Conservation (phyloP, 2,329 filamentous ascomycete genomes). For the Acarospora socialis region DNA sequence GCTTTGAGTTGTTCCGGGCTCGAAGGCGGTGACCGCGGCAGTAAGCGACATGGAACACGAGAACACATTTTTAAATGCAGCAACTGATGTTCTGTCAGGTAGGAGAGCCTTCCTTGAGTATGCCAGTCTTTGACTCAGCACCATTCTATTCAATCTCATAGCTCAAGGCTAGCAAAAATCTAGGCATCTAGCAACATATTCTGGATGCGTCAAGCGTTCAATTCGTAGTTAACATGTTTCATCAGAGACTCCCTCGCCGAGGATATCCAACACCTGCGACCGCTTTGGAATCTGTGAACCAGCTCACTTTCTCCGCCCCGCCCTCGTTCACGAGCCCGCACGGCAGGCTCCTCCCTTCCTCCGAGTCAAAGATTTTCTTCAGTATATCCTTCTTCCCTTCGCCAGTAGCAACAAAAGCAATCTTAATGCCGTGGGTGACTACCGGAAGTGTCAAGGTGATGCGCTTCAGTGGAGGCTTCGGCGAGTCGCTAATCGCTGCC, state of each 20-base stretch:
- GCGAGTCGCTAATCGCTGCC: conserved; percentile 77
- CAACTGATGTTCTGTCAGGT: too few species aligned
- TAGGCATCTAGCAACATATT: too few species aligned
- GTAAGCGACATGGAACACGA: too few species aligned
- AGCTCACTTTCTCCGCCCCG: conserved; percentile 74
- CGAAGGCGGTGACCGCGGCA: too few species aligned
- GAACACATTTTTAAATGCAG: too few species aligned
- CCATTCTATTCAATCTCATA: too few species aligned
- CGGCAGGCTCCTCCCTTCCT: conserved; percentile 59
- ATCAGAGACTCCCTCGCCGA: conserved; percentile 50
- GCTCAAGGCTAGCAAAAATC: too few species aligned
- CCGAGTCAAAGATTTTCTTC: conserved; percentile 76
- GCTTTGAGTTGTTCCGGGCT: too few species aligned
- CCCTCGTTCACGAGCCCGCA: conserved; percentile 78
- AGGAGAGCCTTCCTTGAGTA: too few species aligned
- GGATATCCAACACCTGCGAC: conserved; percentile 77
- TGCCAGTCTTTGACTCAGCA: too few species aligned
- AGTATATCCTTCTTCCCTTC: conserved; percentile 79
- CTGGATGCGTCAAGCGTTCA: too few species aligned
- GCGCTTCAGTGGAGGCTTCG: conserved; percentile 80
- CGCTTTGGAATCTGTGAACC: conserved; percentile 83
- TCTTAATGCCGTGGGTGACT: conserved; percentile 68
- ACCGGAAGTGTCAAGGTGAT: conserved; percentile 91
- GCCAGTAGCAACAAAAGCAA: conserved; percentile 86
- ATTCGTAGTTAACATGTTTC: too few species aligned